phyloP scores from a whole-genome alignment of 305 asterid genomes.

The Withania somnifera region DNA sequence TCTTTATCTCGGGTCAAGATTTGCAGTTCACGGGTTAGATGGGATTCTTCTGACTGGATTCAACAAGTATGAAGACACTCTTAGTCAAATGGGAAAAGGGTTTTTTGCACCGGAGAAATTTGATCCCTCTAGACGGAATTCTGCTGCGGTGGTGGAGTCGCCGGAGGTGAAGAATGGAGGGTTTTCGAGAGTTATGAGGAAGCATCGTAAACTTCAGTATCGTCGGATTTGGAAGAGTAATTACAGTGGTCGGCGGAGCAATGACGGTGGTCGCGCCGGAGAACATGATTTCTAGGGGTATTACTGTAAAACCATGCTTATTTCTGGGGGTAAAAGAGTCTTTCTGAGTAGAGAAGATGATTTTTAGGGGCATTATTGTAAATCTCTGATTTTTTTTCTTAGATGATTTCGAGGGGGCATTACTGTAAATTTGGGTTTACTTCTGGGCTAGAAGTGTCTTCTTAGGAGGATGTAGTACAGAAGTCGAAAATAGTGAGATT shows the following conservation, averaged over 20 bases:
- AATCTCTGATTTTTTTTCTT: no score
- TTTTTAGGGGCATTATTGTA: no score
- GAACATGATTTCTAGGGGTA: background rate
- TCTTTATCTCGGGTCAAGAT: slow-evolving; percentile 38
- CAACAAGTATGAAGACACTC: slow-evolving; percentile 14
- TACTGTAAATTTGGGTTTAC: background rate
- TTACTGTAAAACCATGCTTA: background rate
- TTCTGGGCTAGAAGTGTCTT: background rate
- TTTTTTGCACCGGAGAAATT: slow-evolving; percentile 4
- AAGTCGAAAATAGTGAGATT: background rate
- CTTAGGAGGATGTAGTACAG: no score
- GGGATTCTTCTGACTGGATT: slow-evolving; percentile 47
- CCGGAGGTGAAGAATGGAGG: background rate
- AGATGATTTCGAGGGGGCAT: background rate
- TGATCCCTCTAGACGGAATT: background rate
- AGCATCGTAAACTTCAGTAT: background rate
- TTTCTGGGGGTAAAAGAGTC: background rate
- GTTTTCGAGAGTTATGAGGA: slow-evolving; percentile 6
- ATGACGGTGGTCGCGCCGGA: no score
- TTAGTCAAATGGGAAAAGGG: slow-evolving; percentile 3
- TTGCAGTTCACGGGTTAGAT: slow-evolving; percentile 48
- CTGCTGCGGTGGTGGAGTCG: background rate
- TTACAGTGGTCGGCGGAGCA: background rate
- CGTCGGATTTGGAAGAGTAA: background rate
- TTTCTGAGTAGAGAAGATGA: background rate